Conservation (phyloP, 2,329 filamentous ascomycete genomes). For the Monilinia vaccinii-corymbosi region DNA sequence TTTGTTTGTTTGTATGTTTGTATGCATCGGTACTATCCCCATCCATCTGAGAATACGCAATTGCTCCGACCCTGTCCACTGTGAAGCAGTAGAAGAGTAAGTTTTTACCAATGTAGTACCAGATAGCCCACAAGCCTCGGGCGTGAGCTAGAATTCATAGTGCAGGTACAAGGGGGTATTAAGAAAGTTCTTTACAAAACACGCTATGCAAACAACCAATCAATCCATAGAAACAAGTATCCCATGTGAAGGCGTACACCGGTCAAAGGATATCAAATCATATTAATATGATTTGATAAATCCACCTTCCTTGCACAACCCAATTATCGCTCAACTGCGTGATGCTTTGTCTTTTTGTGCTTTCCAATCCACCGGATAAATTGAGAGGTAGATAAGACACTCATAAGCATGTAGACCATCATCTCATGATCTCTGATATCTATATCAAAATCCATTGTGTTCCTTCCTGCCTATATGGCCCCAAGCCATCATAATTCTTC, state of each 20-base stretch:
- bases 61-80: not conserved
- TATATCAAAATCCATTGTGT: not conserved
- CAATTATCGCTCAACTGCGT: not conserved
- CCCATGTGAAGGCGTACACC: not conserved
- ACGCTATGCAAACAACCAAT: not conserved
- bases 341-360: not conserved
- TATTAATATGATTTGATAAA: not conserved
- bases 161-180: not conserved
- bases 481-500: constrained; percentile 27
- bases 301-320: not conserved
- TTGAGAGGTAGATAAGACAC: not conserved
- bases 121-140: not conserved
- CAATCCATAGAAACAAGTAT: constrained; percentile 1
- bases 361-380: constrained; percentile 2
- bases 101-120: not conserved
- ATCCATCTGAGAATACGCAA: not conserved
- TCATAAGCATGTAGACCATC: not conserved
- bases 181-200: not conserved
- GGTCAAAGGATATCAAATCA: not conserved
- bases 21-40: not conserved
- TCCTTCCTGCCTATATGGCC: not conserved
- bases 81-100: not conserved
- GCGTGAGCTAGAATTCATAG: not conserved
- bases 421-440: constrained; percentile 2
- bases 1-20: not conserved